These are phyloP conservation scores for Globisporangium nunn DNA, from an alignment of 352 stramenopile genomes.

Conservation along the genomic window DNA sequence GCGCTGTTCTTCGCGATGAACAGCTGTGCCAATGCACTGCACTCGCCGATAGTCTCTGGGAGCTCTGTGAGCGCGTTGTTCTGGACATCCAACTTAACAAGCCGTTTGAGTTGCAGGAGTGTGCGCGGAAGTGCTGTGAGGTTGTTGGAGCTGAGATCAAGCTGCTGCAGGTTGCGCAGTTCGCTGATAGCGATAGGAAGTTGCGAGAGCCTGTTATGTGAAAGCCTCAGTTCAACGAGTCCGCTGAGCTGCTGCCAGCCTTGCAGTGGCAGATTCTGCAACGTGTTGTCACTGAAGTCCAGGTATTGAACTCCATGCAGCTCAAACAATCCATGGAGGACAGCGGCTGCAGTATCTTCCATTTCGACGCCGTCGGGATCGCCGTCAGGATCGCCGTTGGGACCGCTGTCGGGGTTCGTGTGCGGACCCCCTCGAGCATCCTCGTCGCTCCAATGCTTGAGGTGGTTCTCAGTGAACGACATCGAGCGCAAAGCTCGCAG, in stretches of 20 bases:
- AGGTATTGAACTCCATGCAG: constrained; percentile 25
- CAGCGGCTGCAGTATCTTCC: no score
- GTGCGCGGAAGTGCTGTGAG: constrained; percentile 18
- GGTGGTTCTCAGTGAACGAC: constrained; percentile 37
- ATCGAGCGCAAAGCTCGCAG: constrained; percentile 22
- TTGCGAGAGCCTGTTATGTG: constrained; percentile 30
- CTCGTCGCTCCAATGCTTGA: constrained; percentile 25
- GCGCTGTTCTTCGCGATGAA: constrained; percentile 29
- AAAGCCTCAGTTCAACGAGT: constrained; percentile 37
- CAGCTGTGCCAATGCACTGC: constrained; percentile 21
- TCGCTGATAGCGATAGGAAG: constrained; percentile 20
- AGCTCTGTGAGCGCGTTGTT: constrained; percentile 27
- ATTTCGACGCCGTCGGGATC: background rate
- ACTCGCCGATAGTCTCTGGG: constrained; percentile 23
- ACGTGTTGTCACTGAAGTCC: constrained; percentile 39
- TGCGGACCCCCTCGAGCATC: background rate
- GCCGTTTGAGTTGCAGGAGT: constrained; percentile 16
- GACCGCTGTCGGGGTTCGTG: constrained; percentile 4
- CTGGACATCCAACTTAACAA: constrained; percentile 25
- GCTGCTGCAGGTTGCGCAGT: constrained; percentile 20
- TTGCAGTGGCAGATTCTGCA: constrained; percentile 17
- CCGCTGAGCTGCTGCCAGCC: constrained; percentile 22
- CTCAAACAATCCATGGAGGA: constrained; percentile 19
- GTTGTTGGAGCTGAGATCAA: constrained; percentile 44
- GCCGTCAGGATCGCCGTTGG: background rate